Base-by-base conservation (phyloP, 2,329 filamentous ascomycete species). In the Tolypocladium cylindrosporum region DNA sequence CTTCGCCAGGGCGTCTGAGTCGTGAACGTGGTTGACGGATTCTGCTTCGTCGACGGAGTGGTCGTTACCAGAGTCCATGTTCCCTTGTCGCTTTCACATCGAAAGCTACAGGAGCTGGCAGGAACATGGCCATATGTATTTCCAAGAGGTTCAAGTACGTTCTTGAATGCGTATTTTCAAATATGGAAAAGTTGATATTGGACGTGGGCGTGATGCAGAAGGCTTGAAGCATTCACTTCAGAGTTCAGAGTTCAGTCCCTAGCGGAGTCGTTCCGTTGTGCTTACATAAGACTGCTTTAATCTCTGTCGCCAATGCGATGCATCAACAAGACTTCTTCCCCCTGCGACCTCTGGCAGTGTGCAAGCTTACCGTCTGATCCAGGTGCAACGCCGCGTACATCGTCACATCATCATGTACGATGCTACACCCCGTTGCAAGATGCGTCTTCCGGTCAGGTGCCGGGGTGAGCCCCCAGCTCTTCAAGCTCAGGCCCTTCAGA, bases 321-420 rank as follows among this genome's bases (percentile, higher is more conserved):
- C 45, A 51, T 34, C 16, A 50, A 34, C 24, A 31, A 50, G 45
- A 27, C 45, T 50, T 34, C 24, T 31, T 34, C 10, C 31, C 19
- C n/a, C 9, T n/a, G 48, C 19, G 48, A 52, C 31, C 19, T 19
- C 13, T 34, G 48, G 5, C 16, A 36, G 43, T 7, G 45, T n/a
- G 16, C 27, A 7, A 31, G 16, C 13, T 4, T 27, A 5, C 19
- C 31, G 48, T 51, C 27, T 13, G 48, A 11, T 52, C 7, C 11
- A 5, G 31, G 31, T 37, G 48, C 48, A 52, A 52, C 48, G 31
- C 48, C 36, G 48, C 48, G 48, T 52, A 14, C 48, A 11, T 40
- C 39, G 37, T n/a, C 9, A 36, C 45, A 24, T 45, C 63, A 67
- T 65, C 60, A 74, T 73, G 72, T 72, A 65, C 69, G 65, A 74